Evolutionary conservation across 345 rosid genomes (phyloP), one percentile per base, ranked within the genome.

Genomic region (Psidium guajava): DNA sequence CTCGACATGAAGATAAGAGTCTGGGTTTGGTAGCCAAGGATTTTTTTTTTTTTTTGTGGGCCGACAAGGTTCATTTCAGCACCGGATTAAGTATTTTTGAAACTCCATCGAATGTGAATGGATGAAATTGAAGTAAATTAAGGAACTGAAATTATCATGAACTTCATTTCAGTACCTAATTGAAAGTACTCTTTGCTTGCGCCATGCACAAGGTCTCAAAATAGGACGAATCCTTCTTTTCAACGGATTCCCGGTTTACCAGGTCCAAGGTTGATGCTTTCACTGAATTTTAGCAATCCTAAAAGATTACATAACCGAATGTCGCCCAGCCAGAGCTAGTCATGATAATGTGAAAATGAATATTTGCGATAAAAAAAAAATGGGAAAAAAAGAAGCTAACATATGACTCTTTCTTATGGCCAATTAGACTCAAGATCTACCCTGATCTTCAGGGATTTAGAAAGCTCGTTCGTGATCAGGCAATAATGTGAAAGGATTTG

Each of bases 291-390:
- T 64, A 64, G 3, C 32, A 0, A 1, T 64, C 75, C 75, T 28
- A 59, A 59, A 61, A 61, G 21, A 27, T 61, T 27, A 27, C 20
- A 6, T 24, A 1, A 61, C 40, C 1, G 18, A 61, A 59, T 59
- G 20, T 58, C 36, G 12, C n/a, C 0, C 0, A 0, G 27, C 6
- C 16, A 0, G 16, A 12, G 16, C 32, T 58, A 12, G n/a, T 58
- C 69, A n/a, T n/a, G 69, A 3, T 12, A 59, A 59, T 12, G 2
- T n/a, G 69, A 59, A n/a, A 1, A 44, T n/a, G 6, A 12, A 1
- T 0, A 11, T 5, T 59, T n/a, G 47, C 16, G 6, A n/a, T n/a
- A 6, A 28, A 28, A 27, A 27, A 15, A 44, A 44, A 44, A 44
- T 27, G 74, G 42, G 74, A 32, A 61, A 20, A 61, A 61, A 20